Percentiles rank a stretch among this genome's conserved stretches.
Conservation (phyloP, 129 eudicot genomes). For the Centaurea solstitialis region DNA sequence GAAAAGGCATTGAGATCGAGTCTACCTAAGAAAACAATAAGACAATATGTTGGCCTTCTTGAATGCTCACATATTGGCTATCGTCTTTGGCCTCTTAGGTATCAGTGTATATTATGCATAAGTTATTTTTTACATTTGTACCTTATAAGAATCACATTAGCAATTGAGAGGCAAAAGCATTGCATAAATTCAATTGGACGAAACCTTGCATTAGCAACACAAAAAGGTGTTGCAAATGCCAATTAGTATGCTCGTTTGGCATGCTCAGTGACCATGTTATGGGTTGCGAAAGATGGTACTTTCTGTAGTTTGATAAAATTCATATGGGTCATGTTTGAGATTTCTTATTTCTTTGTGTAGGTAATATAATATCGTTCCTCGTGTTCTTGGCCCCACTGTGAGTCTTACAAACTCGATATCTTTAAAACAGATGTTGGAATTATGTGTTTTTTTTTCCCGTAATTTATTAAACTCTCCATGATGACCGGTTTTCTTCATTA, state of each 20-base stretch:
- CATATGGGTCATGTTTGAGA: not conserved
- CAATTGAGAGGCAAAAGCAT: not conserved
- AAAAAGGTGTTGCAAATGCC: not conserved
- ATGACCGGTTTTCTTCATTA: not conserved
- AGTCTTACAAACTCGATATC: slow-evolving; percentile 20
- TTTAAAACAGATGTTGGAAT: not conserved
- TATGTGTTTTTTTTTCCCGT: too few species aligned
- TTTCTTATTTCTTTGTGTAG: slow-evolving; percentile 23
- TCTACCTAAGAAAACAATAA: not conserved
- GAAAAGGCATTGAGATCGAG: slow-evolving; percentile 22
- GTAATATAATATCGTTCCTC: slow-evolving; percentile 52
- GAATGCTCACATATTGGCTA: slow-evolving; percentile 33
- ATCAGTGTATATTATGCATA: not conserved
- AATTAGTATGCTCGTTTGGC: not conserved
- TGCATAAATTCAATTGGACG: not conserved
- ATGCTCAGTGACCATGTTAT: not conserved
- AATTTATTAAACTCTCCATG: not conserved
- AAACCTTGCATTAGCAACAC: not conserved
- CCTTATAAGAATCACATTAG: not conserved
- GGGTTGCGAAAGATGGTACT: not conserved
- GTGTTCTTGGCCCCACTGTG: slow-evolving; percentile 59
- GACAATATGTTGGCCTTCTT: slow-evolving; percentile 38
- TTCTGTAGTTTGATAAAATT: not conserved
- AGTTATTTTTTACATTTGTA: not conserved
- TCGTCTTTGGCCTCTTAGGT: slow-evolving; percentile 61